phyloP scores from a whole-genome alignment of 2,329 filamentous ascomycete genomes.

The Monosporascus sp. region DNA sequence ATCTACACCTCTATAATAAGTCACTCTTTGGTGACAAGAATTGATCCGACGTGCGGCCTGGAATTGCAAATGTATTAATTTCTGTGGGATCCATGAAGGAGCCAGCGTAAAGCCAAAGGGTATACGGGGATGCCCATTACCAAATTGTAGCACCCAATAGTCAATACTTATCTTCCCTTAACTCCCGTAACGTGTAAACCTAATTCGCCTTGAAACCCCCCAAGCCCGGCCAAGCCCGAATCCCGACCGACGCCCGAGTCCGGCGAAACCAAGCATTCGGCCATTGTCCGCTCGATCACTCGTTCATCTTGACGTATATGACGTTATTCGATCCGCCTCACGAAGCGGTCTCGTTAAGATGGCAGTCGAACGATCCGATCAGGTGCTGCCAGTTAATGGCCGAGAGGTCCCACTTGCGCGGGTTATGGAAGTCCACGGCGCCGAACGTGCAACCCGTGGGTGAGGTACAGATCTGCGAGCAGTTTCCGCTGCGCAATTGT shows the following conservation, averaged over 20 bases:
- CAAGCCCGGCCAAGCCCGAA: background rate
- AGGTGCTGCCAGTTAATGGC: constrained; percentile 39
- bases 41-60: too few relatives aligned
- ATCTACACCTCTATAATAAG: too few relatives aligned
- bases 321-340: constrained; percentile 2
- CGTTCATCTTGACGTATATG: background rate
- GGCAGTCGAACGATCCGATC: constrained; percentile 34
- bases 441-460: constrained; percentile 50
- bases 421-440: constrained; percentile 38
- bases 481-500: constrained; percentile 26
- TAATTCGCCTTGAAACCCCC: background rate
- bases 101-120: too few relatives aligned
- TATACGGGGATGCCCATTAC: too few relatives aligned
- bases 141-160: too few relatives aligned
- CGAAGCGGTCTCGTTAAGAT: constrained; percentile 21
- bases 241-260: background rate
- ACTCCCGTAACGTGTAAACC: background rate
- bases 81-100: too few relatives aligned
- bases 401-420: constrained; percentile 42
- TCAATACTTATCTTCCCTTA: too few relatives aligned
- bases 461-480: constrained; percentile 41
- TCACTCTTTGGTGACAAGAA: too few relatives aligned
- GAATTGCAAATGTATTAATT: too few relatives aligned
- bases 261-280: background rate
- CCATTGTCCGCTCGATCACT: background rate